Percentiles rank a stretch among this genome's conserved stretches.
These are phyloP conservation scores for Acanthamoeba lenticulata DNA, from an alignment of 208 protist genomes.

Conservation along the genomic window DNA sequence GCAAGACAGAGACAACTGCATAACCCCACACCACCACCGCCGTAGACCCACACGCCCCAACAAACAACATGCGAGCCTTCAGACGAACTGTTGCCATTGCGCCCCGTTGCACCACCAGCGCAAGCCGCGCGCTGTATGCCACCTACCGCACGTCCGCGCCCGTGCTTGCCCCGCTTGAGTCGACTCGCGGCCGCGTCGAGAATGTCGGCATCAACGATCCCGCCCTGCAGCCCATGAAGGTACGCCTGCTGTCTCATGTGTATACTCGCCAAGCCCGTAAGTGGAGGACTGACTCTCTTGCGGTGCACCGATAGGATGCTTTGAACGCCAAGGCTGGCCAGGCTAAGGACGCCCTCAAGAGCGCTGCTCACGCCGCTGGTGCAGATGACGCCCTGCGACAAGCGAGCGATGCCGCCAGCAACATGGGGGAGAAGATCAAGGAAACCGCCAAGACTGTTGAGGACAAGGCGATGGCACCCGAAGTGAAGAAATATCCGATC, in stretches of 20 bases:
- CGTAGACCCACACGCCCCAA: neutral
- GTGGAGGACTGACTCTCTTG: neutral
- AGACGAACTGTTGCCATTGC: neutral
- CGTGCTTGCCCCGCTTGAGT: neutral
- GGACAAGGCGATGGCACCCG: neutral
- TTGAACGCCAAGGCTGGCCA: neutral
- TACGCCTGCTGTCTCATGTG: neutral
- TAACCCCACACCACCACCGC: neutral
- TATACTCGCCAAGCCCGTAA: too few relatives aligned
- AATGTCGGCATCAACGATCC: neutral
- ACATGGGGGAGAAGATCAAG: neutral
- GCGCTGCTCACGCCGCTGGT: neutral
- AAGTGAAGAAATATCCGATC: slow-evolving; percentile 16
- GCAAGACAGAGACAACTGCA: neutral
- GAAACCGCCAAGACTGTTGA: neutral
- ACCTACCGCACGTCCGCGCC: neutral
- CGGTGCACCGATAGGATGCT: neutral
- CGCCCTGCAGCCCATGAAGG: neutral
- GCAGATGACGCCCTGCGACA: neutral
- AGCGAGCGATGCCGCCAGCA: neutral
- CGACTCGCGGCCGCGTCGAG: neutral
- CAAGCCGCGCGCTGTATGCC: slow-evolving; percentile 10
- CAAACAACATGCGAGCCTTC: neutral
- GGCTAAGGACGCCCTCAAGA: neutral
- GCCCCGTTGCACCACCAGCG: neutral